Conservation (phyloP, 1,139 yeast genomes). For the Entelexis sorbosivorans region DNA sequence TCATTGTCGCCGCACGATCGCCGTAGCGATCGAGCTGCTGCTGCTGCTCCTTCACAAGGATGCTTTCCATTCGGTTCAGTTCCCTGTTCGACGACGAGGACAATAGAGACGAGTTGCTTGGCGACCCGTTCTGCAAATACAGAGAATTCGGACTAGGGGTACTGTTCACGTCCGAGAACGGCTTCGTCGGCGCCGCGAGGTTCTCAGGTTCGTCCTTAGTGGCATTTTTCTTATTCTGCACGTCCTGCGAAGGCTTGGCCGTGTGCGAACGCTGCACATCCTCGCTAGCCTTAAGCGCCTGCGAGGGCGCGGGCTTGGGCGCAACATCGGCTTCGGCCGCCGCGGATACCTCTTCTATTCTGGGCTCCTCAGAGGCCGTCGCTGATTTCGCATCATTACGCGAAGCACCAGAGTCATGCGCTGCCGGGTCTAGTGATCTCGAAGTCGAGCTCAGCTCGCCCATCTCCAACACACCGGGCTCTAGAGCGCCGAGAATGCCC, state of each 20-base stretch:
- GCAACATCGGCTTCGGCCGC: too few species aligned
- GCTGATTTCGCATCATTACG: not conserved
- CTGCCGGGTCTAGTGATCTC: too few species aligned
- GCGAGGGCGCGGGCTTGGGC: too few species aligned
- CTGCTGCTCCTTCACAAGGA: slow-evolving; percentile 20
- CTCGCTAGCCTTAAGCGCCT: too few species aligned
- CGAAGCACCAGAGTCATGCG: not conserved
- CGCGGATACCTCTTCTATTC: not conserved
- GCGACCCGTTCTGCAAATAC: slow-evolving; percentile 1
- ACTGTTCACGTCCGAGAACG: not conserved
- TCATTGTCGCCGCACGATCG: slow-evolving; percentile 10
- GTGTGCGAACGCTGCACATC: too few species aligned
- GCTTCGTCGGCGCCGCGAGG: not conserved
- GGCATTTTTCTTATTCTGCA: too few species aligned
- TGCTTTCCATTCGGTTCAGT: slow-evolving; percentile 14
- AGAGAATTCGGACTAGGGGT: slow-evolving; percentile 3
- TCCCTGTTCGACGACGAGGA: not conserved
- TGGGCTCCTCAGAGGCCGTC: not conserved
- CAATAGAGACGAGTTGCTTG: not conserved
- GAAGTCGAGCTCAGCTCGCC: not conserved
- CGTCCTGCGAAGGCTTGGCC: too few species aligned
- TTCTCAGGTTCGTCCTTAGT: not conserved
- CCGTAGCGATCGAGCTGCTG: slow-evolving; percentile 17
- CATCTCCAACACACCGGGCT: slow-evolving; percentile 1
- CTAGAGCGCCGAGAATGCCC: slow-evolving; percentile 15